These are phyloP conservation scores for Fusarium nisikadoi DNA, from an alignment of 2,329 filamentous ascomycete species.

Conservation along the genomic window DNA sequence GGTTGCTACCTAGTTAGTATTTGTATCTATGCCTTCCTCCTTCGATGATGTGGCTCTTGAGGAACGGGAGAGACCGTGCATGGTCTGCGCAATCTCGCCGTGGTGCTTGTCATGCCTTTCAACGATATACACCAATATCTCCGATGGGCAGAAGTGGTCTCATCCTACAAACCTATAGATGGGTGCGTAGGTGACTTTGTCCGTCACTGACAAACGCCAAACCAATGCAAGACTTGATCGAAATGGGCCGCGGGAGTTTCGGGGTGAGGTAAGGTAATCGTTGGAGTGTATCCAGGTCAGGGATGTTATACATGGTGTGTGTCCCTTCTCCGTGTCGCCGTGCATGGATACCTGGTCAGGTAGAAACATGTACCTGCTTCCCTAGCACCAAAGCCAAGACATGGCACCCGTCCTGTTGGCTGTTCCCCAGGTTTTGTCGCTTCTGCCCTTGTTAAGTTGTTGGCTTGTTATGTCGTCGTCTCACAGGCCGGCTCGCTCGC, in stretches of 20 bases:
- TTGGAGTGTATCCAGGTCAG: constrained; percentile 17
- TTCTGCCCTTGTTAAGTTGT: constrained; percentile 14
- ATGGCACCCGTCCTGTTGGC: constrained; percentile 37
- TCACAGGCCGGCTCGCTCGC: constrained; percentile 37
- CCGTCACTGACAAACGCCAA: constrained; percentile 1
- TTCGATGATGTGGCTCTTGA: constrained; percentile 26
- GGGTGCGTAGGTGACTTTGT: background rate
- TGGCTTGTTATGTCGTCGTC: constrained; percentile 21
- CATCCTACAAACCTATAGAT: background rate
- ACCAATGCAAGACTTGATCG: constrained; percentile 8
- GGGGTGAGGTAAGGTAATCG: constrained; percentile 19
- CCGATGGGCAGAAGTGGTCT: constrained; percentile 12
- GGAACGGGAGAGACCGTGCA: constrained; percentile 20
- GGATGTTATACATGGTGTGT: constrained; percentile 8
- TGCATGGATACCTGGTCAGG: constrained; percentile 15
- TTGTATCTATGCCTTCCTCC: constrained; percentile 8
- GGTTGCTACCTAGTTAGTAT: constrained; percentile 18
- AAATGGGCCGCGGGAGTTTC: constrained; percentile 18
- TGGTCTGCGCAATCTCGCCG: constrained; percentile 15
- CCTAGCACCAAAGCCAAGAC: constrained; percentile 38
- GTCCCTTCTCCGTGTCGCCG: background rate
- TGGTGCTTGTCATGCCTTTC: constrained; percentile 7
- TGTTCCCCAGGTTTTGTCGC: constrained; percentile 44
- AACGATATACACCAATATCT: constrained; percentile 10
- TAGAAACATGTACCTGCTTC: constrained; percentile 36